Evolutionary conservation across 2,329 filamentous ascomycete species (phyloP), one percentile per base, ranked within the genome.

Genomic region (Nemania abortiva): DNA sequence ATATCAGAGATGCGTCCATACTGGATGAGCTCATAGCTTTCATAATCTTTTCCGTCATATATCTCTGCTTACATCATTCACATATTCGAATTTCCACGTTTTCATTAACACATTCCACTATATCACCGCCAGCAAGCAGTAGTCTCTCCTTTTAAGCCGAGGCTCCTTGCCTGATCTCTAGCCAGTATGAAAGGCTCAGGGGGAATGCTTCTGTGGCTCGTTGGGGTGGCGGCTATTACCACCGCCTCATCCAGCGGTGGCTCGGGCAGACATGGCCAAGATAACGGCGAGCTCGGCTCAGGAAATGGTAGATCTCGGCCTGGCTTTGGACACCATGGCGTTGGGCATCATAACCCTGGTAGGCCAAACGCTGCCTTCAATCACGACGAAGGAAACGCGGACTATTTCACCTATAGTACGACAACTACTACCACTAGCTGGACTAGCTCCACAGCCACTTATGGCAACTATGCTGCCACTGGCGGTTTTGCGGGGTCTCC

Each of bases 131-230:
- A 6, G 47, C 20, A 22, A 24, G 20, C 56, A 24, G 1, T 31
- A 10, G 13, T 24, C 15, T 34, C 4, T 18, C 42, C 5, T 52
- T 57, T 55, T 18, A 6, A 20, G 22, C 18, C 6, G 20, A n/a
- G 22, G 22, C 31, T 47, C 2, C 2, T 18, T 27, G 34, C 9
- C 1, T 24, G 22, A 20, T 18, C 20, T 31, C 20, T 31, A 39
- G 34, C 49, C 39, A 57, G 13, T 22, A 70, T 70, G 69, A 54
- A 9, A 20, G 37, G 42, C 22, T 34, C 60, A 49, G 47, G 42
- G 27, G 20, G 31, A 52, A 37, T 52, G 20, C 34, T 61, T 27
- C 39, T 31, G 10, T 65, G 49, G 57, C 61, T 67, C 9, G 7
- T 60, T 10, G 55, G 7, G 7, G 45, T 54, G 22, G 27, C 42